phyloP scores from a whole-genome alignment of 768 basidiomycete species.

The Pisolithus albus region DNA sequence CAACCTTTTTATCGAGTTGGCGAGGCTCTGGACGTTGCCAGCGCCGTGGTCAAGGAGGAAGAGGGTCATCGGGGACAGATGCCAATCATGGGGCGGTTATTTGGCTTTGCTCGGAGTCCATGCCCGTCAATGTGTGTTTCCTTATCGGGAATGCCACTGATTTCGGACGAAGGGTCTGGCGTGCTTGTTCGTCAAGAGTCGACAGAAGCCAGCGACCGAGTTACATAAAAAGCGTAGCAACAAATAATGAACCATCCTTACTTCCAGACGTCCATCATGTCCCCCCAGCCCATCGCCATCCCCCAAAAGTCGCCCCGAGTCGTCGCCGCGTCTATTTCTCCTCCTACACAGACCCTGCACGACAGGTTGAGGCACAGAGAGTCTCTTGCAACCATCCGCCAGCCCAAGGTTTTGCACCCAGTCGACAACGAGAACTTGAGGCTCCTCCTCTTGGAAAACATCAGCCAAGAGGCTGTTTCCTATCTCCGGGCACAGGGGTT shows the following conservation, averaged over 20 bases:
- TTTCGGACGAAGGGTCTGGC: constrained; percentile 2
- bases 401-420: constrained; percentile 71
- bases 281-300: constrained; percentile 41
- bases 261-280: constrained; percentile 32
- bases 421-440: constrained; percentile 74
- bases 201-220: background rate
- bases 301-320: constrained; percentile 20
- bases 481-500: constrained; percentile 79
- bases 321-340: constrained; percentile 51
- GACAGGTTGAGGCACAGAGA: constrained; percentile 39
- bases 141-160: constrained; percentile 4
- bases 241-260: constrained; percentile 11
- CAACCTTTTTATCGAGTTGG: constrained; percentile 80
- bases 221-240: constrained; percentile 3
- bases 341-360: constrained; percentile 36
- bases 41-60: constrained; percentile 97
- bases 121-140: background rate
- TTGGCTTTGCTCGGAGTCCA: background rate
- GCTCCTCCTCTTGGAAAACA: constrained; percentile 89
- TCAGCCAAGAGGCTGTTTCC: constrained; percentile 83
- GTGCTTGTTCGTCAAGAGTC: background rate
- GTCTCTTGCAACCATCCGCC: constrained; percentile 35
- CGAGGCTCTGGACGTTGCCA: constrained; percentile 89
- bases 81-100: too few species aligned
- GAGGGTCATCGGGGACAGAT: constrained; percentile 40